These are phyloP conservation scores for Boletus fagicola DNA, from an alignment of 768 basidiomycete species.

Conservation along the genomic window DNA sequence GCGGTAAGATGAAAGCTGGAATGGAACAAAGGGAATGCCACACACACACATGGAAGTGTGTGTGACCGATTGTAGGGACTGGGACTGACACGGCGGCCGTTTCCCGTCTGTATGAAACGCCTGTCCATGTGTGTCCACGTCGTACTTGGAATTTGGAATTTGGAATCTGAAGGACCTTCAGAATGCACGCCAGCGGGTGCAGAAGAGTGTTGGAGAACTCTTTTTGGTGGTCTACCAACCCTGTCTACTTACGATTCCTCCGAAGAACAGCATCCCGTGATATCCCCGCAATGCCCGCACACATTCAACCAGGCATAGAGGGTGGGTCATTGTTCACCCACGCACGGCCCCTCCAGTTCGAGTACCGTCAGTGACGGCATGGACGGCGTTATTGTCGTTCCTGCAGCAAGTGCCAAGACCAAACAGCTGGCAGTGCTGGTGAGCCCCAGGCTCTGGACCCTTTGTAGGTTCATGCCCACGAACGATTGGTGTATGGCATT, in stretches of 20 bases:
- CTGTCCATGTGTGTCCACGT: not conserved
- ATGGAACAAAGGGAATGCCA: not conserved
- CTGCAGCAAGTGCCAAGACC: constrained; percentile 13
- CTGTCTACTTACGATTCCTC: not conserved
- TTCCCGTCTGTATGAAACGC: constrained; percentile 15
- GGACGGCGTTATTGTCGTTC: not conserved
- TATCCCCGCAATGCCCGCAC: constrained; percentile 12
- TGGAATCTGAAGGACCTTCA: not conserved
- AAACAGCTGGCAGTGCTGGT: constrained; percentile 7
- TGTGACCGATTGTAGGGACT: not conserved
- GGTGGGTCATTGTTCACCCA: not conserved
- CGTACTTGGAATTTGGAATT: constrained; percentile 11
- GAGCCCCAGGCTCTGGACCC: not conserved
- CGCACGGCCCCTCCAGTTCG: constrained; percentile 5
- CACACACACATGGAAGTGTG: not conserved
- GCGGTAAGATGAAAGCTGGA: not conserved
- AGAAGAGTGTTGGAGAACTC: not conserved
- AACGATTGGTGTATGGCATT: too few species aligned
- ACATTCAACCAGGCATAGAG: constrained; percentile 1
- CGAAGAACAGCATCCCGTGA: not conserved
- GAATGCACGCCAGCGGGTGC: not conserved
- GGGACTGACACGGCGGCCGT: constrained; percentile 1
- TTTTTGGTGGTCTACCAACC: not conserved
- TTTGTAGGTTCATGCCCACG: not conserved
- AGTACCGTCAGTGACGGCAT: constrained; percentile 11